Evolutionary conservation across 306 rosid genomes (phyloP).

Genomic region (Pyrus betulifolia): DNA sequence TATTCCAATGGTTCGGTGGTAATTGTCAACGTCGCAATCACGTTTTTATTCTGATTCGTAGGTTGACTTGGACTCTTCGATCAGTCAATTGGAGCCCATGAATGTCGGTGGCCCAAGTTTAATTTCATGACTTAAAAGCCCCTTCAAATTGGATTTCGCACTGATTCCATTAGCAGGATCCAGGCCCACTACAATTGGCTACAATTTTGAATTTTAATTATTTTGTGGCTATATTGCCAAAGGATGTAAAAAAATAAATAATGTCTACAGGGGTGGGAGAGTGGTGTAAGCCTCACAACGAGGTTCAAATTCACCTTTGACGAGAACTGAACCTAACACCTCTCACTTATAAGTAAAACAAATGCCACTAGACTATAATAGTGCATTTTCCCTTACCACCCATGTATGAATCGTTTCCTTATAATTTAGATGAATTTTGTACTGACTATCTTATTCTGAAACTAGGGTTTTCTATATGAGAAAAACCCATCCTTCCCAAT

Average conservation of each 20-base stretch:
- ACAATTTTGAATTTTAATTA: background rate
- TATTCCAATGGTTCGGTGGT: background rate
- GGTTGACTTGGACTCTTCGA: background rate
- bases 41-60: background rate
- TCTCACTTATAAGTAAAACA: too few species aligned
- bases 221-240: background rate
- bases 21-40: background rate
- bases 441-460: too few species aligned
- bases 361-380: too few species aligned
- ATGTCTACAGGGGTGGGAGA: too few species aligned
- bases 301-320: too few species aligned
- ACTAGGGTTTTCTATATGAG: too few species aligned
- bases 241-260: too few species aligned
- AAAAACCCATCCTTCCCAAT: too few species aligned
- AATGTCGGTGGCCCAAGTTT: background rate
- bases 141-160: background rate
- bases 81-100: background rate
- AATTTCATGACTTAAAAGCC: background rate
- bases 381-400: too few species aligned
- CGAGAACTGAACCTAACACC: too few species aligned
- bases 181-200: background rate
- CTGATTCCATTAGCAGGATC: background rate
- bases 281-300: too few species aligned
- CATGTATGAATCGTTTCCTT: too few species aligned
- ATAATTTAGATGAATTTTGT: background rate